Evolutionary conservation across 305 asterid species (phyloP).

Genomic region (Solanum hybrid): DNA sequence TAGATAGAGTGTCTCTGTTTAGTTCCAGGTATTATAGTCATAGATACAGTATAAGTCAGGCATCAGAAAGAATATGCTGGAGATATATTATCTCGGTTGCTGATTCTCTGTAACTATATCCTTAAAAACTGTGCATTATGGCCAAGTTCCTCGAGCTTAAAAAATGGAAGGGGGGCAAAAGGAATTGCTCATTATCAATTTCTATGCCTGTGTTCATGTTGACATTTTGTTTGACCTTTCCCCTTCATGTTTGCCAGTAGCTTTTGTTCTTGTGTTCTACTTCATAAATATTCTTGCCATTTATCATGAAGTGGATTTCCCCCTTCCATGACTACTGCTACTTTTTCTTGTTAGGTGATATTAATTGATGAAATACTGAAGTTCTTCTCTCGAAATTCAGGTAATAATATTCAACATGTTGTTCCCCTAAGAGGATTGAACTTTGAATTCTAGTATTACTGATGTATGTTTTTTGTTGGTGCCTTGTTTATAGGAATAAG

Average conservation of each 20-base stretch:
- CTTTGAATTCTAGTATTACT: background rate
- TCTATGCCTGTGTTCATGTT: background rate
- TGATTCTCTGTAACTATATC: background rate
- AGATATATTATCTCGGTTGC: background rate
- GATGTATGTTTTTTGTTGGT: conserved; percentile 5
- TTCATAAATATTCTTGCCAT: background rate
- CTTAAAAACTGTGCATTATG: background rate
- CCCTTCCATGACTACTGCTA: background rate
- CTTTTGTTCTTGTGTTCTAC: background rate
- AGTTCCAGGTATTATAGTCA: background rate
- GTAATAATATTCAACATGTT: conserved; percentile 23
- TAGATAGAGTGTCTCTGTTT: background rate
- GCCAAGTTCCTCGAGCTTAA: background rate
- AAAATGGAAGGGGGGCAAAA: background rate
- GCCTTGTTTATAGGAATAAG: conserved; percentile 36
- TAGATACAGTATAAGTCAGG: background rate
- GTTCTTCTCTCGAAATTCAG: conserved; percentile 64
- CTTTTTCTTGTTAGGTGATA: conserved; percentile 43
- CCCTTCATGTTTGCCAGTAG: background rate
- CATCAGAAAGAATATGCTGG: background rate
- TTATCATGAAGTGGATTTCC: background rate
- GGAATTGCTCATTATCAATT: background rate
- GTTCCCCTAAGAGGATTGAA: background rate
- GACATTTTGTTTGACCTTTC: background rate
- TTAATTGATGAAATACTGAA: conserved; percentile 90